Evolutionary conservation across 2,329 filamentous ascomycete species (phyloP).

Genomic region (Ciborinia camelliae): DNA sequence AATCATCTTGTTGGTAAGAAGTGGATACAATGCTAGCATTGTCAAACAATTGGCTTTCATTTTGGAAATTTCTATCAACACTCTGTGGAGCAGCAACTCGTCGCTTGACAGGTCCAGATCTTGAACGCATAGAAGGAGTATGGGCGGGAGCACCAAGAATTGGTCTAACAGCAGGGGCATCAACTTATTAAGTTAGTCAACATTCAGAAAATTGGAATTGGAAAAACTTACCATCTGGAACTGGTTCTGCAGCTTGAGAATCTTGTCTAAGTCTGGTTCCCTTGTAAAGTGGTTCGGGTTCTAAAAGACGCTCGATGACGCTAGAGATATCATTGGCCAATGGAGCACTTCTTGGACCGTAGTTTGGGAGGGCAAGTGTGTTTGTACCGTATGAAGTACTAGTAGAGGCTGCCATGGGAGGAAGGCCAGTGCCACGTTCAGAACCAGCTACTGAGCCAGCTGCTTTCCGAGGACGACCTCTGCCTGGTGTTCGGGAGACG

Average conservation of each 20-base stretch:
- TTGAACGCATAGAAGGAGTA: constrained; percentile 10
- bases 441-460: neutral
- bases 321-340: constrained; percentile 23
- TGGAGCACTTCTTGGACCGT: constrained; percentile 19
- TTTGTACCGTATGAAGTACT: constrained; percentile 36
- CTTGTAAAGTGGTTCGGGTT: constrained; percentile 17
- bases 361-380: constrained; percentile 23
- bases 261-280: neutral
- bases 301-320: constrained; percentile 25
- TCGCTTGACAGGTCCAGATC: neutral
- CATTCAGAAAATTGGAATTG: neutral
- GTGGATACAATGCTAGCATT: constrained; percentile 37
- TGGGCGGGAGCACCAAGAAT: neutral
- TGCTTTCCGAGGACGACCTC: constrained; percentile 12
- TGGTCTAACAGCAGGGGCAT: neutral
- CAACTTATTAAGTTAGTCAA: constrained; percentile 13
- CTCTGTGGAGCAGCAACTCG: neutral
- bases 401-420: constrained; percentile 25
- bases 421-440: constrained; percentile 19
- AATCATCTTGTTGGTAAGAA: constrained; percentile 20
- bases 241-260: neutral
- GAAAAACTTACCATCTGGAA: constrained; percentile 4
- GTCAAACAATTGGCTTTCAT: constrained; percentile 40
- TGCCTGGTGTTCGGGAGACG: constrained; percentile 20
- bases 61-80: constrained; percentile 36